Evolutionary conservation across 2,329 filamentous ascomycete species (phyloP).

Genomic region (Cladophialophora carrionii): DNA sequence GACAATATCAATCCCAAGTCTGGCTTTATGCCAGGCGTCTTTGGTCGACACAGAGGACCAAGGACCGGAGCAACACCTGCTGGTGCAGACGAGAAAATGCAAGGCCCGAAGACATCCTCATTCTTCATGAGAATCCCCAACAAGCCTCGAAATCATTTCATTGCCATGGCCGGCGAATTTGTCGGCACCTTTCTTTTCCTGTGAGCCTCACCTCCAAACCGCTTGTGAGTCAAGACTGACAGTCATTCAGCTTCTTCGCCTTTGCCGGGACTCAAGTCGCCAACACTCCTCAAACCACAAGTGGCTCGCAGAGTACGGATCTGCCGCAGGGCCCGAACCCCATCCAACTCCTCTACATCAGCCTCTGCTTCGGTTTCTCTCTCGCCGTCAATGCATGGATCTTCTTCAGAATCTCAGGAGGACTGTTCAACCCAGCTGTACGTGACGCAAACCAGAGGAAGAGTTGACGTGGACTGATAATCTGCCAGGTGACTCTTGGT

Average conservation of each 20-base stretch:
- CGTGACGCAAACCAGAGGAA: conserved; percentile 22
- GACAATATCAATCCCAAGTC: conserved; percentile 32
- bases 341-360: conserved; percentile 48
- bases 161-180: conserved; percentile 56
- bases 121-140: conserved; percentile 40
- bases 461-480: conserved; percentile 19
- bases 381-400: conserved; percentile 59
- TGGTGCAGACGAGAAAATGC: conserved; percentile 32
- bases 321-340: conserved; percentile 42
- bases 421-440: conserved; percentile 57
- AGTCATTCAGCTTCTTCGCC: conserved; percentile 47
- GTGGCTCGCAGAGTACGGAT: conserved; percentile 39
- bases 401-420: conserved; percentile 58
- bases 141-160: conserved; percentile 49
- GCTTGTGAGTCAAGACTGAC: conserved; percentile 4
- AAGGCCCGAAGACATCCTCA: conserved; percentile 24
- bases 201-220: conserved; percentile 20
- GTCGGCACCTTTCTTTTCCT: conserved; percentile 57
- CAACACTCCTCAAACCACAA: conserved; percentile 44
- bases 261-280: conserved; percentile 55
- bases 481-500: conserved; percentile 57
- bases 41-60: conserved; percentile 24
- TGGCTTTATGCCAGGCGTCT: conserved; percentile 36
- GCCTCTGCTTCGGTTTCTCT: conserved; percentile 52
- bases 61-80: conserved; percentile 23